A percentile compares a stretch with the other conserved stretches of the same genome.
Conservation (phyloP, 1,139 yeast genomes). For the Candida gigantensis region DNA sequence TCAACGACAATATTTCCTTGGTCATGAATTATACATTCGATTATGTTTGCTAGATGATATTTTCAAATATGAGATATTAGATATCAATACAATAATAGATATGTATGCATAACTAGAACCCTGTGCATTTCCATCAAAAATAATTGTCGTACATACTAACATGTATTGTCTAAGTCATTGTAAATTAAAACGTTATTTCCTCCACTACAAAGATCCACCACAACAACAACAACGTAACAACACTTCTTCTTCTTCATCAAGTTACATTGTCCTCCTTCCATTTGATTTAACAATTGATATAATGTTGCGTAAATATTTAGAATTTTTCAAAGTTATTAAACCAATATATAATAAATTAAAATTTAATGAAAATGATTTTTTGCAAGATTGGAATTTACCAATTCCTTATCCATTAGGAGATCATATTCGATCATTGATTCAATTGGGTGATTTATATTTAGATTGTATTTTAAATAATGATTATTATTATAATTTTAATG, state of each 20-base stretch:
- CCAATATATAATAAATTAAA: constrained; percentile 5
- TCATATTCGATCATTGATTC: constrained; percentile 9
- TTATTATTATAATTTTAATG: constrained; percentile 12
- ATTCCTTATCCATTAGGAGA: constrained; percentile 9
- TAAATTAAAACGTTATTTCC: constrained; percentile 11
- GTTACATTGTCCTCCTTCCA: no score
- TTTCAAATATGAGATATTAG: constrained; percentile 12
- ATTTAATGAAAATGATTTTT: background rate
- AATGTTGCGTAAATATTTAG: constrained; percentile 13
- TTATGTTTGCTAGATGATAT: constrained; percentile 15
- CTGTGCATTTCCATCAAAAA: background rate
- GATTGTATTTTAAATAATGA: constrained; percentile 7
- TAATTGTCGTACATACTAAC: constrained; percentile 7
- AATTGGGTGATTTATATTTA: constrained; percentile 8
- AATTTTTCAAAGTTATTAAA: constrained; percentile 13
- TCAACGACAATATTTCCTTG: constrained; percentile 4
- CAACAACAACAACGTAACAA: no score
- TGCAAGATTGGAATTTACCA: background rate
- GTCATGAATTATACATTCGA: constrained; percentile 13
- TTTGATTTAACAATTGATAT: constrained; percentile 10
- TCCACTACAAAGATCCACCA: constrained; percentile 3
- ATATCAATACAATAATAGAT: constrained; percentile 9
- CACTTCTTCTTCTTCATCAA: no score
- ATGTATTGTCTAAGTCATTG: constrained; percentile 4
- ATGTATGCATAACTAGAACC: constrained; percentile 6